Base-by-base conservation (phyloP, 805 yeast genomes). In the Lipomyces sp. region DNA sequence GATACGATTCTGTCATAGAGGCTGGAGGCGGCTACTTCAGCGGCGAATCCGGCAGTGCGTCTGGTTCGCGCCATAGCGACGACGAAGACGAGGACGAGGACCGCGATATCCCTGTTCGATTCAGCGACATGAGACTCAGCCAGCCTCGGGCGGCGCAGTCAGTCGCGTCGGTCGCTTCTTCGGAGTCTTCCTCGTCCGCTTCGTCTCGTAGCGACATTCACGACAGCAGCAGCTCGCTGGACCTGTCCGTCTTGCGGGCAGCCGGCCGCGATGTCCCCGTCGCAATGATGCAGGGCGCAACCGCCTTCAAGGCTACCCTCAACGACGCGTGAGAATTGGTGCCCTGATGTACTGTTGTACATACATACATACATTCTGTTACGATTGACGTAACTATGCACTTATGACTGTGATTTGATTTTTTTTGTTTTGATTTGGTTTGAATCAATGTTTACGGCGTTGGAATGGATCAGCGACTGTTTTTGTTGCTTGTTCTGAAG, bases 1-100 rank as follows among this genome's bases (percentile, higher is more conserved):
- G 77, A 10, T 84, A 80, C 58, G 66, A 66, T 16, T 66, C 62
- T 1, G 76, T 83, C n/a, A 70, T 78, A 18, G 61, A 65, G 10
- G 69, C 38, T 14, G 41, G 37, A 8, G 59, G 55, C 21, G 55
- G 49, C 4, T 56, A 46, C 33, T 53, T 53, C 21, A 48, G 45
- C 19, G 14, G 16, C 10, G 10, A 26, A 10, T 21, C 22, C 3
- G 22, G 18, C 23, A 31, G 29, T 5, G 24, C 33, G 13, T 32
- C 46, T 16, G 37, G 37, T 13, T 34, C 42, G 11, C 29, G 14
- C 22, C 39, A 23, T n/a, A 38, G 21, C 33, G 44, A 46, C n/a
- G 52, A 52, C 21, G 53, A 43, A 16, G 53, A 49, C 47, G 48
- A 40, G 10, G 53, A 48, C 24, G 41, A 35, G 23, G 53, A 48